These are phyloP conservation scores for Porcisia hertigi DNA, from an alignment of 208 protist species.

Conservation along the genomic window DNA sequence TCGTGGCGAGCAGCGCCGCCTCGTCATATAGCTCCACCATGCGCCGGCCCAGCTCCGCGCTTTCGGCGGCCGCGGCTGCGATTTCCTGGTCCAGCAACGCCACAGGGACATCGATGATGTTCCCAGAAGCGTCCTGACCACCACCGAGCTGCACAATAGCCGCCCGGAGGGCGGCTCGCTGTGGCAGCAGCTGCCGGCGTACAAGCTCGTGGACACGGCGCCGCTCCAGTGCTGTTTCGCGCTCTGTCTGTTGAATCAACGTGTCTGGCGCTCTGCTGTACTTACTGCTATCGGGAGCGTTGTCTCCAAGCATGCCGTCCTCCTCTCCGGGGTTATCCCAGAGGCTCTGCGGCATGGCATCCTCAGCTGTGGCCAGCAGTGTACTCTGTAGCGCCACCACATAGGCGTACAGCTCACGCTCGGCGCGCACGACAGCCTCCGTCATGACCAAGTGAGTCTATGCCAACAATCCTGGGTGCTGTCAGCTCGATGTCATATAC, in stretches of 20 bases:
- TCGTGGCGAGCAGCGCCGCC: slow-evolving; percentile 47
- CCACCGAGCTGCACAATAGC: slow-evolving; percentile 56
- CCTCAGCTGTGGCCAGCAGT: slow-evolving; percentile 45
- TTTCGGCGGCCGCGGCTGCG: slow-evolving; percentile 51
- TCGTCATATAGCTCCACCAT: slow-evolving; percentile 80
- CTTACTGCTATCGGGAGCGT: not conserved
- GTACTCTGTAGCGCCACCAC: slow-evolving; percentile 58
- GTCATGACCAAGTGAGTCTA: slow-evolving; percentile 48
- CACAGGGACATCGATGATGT: slow-evolving; percentile 61
- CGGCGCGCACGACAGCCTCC: slow-evolving; percentile 59
- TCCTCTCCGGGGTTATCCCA: slow-evolving; percentile 21
- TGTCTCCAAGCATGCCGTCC: not conserved
- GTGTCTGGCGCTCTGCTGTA: slow-evolving; percentile 49
- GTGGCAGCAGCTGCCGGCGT: slow-evolving; percentile 28
- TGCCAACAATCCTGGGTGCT: not conserved
- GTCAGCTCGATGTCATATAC: not conserved
- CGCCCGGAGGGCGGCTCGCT: slow-evolving; percentile 44
- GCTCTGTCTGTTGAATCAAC: slow-evolving; percentile 68
- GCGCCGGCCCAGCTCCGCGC: slow-evolving; percentile 42
- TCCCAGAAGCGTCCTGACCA: slow-evolving; percentile 28
- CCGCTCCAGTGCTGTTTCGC: slow-evolving; percentile 55
- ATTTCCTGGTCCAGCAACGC: slow-evolving; percentile 65
- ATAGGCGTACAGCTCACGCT: slow-evolving; percentile 56
- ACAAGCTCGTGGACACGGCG: slow-evolving; percentile 44
- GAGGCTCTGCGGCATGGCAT: slow-evolving; percentile 71